These are phyloP conservation scores for Hypoxylon sp. DNA, from an alignment of 2,329 filamentous ascomycete genomes.

Conservation along the genomic window DNA sequence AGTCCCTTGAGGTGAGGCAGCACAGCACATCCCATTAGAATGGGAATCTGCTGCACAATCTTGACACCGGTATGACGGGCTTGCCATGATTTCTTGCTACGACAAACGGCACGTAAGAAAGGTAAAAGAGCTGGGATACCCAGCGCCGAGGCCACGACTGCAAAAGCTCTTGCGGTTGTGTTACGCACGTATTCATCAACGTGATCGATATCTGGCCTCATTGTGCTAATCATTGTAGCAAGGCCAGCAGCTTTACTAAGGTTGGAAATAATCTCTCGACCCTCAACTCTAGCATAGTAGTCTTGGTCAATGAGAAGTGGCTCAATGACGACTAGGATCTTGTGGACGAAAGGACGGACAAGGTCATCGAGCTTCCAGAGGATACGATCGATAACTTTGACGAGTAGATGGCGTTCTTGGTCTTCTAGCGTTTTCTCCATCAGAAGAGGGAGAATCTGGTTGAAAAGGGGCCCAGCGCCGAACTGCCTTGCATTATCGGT, in stretches of 20 bases:
- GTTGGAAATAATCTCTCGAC: constrained; percentile 98
- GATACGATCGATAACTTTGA: constrained; percentile 99
- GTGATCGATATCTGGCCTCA: constrained; percentile 98
- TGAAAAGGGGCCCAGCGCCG: constrained; percentile 93
- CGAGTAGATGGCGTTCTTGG: constrained; percentile 96
- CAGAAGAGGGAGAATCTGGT: constrained; percentile 94
- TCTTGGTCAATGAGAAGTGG: constrained; percentile 99
- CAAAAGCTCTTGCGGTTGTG: constrained; percentile 96
- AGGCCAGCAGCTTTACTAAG: constrained; percentile 96
- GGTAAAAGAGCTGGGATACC: constrained; percentile 95
- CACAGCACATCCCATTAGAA: constrained; percentile 97
- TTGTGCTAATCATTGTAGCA: constrained; percentile 99
- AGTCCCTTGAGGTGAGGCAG: constrained; percentile 95
- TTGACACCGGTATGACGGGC: constrained; percentile 98
- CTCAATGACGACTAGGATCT: constrained; percentile 98
- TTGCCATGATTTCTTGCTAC: constrained; percentile 99
- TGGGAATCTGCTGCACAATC: constrained; percentile 98
- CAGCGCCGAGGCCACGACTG: constrained; percentile 94
- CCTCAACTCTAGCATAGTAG: constrained; percentile 98
- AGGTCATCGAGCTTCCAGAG: constrained; percentile 98
- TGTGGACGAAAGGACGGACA: constrained; percentile 96
- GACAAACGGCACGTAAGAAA: constrained; percentile 94
- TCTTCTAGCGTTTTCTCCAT: constrained; percentile 99
- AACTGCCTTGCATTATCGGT: constrained; percentile 98
- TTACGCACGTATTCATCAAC: constrained; percentile 99